Percentiles rank a stretch among this genome's conserved stretches.
These are phyloP conservation scores for Euphrasia confusa DNA, from an alignment of 257 asterid species.

Conservation along the genomic window DNA sequence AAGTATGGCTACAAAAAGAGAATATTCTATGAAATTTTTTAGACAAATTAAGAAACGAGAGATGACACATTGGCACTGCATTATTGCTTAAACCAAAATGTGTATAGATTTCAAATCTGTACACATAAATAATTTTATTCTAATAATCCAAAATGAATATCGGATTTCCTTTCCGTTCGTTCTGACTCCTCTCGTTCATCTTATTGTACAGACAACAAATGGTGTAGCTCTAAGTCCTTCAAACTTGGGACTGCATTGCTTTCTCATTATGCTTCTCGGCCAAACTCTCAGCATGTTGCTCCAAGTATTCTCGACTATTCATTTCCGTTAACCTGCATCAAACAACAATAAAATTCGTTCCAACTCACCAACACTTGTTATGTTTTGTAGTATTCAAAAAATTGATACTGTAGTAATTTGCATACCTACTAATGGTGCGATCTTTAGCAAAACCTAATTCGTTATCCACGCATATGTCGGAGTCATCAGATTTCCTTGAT, in stretches of 20 bases:
- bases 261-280: constrained; percentile 26
- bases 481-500: constrained; percentile 68
- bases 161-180: not conserved
- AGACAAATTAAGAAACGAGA: too few species aligned
- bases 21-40: too few species aligned
- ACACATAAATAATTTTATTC: not conserved
- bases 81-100: too few species aligned
- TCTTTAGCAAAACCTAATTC: constrained; percentile 93
- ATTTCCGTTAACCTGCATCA: constrained; percentile 56
- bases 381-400: too few species aligned
- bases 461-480: constrained; percentile 89
- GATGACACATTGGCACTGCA: too few species aligned
- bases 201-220: constrained; percentile 28
- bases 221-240: not conserved
- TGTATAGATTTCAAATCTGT: too few species aligned
- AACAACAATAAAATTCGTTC: constrained; percentile 10
- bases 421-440: constrained; percentile 90
- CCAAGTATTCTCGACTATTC: constrained; percentile 78
- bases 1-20: too few species aligned
- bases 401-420: too few species aligned
- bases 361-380: not conserved
- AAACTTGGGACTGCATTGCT: constrained; percentile 16
- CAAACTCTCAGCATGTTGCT: constrained; percentile 55
- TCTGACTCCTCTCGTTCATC: not conserved
- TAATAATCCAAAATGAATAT: constrained; percentile 1